Evolutionary conservation across 805 yeast species (phyloP).

Genomic region (Cyberlindnera galapagoensis): DNA sequence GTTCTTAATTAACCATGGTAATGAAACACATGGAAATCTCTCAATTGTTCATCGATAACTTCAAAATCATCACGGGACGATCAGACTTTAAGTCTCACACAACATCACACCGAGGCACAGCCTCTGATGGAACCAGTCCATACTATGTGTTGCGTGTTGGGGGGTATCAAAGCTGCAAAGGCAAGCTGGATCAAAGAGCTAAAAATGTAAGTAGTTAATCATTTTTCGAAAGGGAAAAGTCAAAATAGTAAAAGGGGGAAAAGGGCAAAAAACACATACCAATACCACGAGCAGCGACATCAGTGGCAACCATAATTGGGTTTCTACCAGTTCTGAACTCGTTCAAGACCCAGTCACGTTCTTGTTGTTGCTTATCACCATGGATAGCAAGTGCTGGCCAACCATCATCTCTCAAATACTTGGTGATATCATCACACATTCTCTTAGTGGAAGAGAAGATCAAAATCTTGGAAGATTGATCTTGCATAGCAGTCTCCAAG

Average conservation of each 20-base stretch:
- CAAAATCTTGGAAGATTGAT: constrained; percentile 68
- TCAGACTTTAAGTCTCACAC: constrained; percentile 3
- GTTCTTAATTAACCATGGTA: too few relatives aligned
- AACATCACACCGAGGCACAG: background rate
- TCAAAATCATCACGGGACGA: constrained; percentile 4
- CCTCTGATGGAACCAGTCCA: too few relatives aligned
- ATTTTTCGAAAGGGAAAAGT: background rate
- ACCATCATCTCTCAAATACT: constrained; percentile 89
- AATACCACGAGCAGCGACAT: constrained; percentile 99
- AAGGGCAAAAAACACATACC: constrained; percentile 58
- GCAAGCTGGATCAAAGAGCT: constrained; percentile 17
- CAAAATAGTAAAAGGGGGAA: constrained; percentile 3
- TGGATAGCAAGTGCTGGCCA: constrained; percentile 99
- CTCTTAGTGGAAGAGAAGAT: constrained; percentile 96
- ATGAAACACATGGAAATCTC: constrained; percentile 1
- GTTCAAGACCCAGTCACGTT: constrained; percentile 96
- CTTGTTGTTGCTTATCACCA: constrained; percentile 96
- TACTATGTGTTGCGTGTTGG: too few relatives aligned
- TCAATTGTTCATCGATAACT: constrained; percentile 3
- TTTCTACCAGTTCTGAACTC: constrained; percentile 91
- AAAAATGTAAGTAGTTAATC: constrained; percentile 19
- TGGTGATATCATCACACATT: constrained; percentile 93
- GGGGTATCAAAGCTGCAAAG: background rate
- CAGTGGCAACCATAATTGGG: constrained; percentile 98
- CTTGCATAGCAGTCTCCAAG: constrained; percentile 70